These are phyloP conservation scores for Xylariaceae sp. DNA, from an alignment of 2,329 filamentous ascomycete genomes.

Conservation along the genomic window DNA sequence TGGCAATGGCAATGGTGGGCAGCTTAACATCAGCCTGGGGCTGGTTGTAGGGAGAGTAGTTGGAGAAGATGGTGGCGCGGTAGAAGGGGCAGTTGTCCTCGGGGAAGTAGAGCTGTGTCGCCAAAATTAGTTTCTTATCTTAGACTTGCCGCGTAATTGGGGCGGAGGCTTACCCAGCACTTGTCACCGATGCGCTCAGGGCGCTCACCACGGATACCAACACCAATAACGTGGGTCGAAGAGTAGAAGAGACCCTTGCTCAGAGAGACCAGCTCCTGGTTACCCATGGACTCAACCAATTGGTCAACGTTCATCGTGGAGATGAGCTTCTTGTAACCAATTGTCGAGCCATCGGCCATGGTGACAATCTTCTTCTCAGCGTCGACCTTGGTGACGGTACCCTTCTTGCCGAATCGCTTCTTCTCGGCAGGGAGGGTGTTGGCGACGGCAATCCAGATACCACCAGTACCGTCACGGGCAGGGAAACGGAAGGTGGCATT, in stretches of 20 bases:
- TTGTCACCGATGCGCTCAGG: slow-evolving; percentile 98
- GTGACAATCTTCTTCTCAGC: slow-evolving; percentile 77
- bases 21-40: slow-evolving; percentile 77
- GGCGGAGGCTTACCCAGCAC: slow-evolving; percentile 69
- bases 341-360: slow-evolving; percentile 76
- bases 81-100: slow-evolving; percentile 99
- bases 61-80: slow-evolving; percentile 99
- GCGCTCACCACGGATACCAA: slow-evolving; percentile 85
- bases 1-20: slow-evolving; percentile 75
- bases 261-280: slow-evolving; percentile 74
- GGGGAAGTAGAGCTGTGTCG: slow-evolving; percentile 80
- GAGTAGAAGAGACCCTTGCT: slow-evolving; percentile 95
- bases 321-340: slow-evolving; percentile 88
- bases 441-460: slow-evolving; percentile 97
- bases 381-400: slow-evolving; percentile 80
- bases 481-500: slow-evolving; percentile 99
- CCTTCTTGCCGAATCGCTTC: slow-evolving; percentile 80
- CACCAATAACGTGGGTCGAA: slow-evolving; percentile 93
- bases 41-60: slow-evolving; percentile 99
- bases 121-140: slow-evolving; percentile 10
- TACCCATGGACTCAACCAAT: slow-evolving; percentile 79
- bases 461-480: slow-evolving; percentile 88
- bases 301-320: slow-evolving; percentile 95
- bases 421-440: slow-evolving; percentile 90
- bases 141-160: neutral